Evolutionary conservation across 2,329 filamentous ascomycete genomes (phyloP).

Genomic region (Diaporthe sp.): DNA sequence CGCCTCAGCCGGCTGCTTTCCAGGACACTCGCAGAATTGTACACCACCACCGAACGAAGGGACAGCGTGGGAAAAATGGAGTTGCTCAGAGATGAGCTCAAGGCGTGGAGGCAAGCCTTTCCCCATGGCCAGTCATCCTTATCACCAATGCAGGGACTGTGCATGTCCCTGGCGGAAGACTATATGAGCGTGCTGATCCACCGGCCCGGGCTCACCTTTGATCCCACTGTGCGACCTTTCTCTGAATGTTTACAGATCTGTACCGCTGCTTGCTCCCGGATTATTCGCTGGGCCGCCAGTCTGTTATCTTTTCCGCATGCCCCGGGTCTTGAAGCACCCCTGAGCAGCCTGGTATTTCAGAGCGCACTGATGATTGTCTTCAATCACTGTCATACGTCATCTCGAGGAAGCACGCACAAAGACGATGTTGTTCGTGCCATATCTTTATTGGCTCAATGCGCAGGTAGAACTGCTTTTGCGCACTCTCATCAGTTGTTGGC

Average conservation of each 20-base stretch:
- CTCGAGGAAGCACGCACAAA: not conserved
- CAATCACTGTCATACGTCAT: not conserved
- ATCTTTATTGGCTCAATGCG: not conserved
- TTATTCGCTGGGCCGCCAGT: not conserved
- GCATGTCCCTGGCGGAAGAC: constrained; percentile 1
- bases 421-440: not conserved
- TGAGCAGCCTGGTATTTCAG: constrained; percentile 16
- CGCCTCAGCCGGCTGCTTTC: constrained; percentile 19
- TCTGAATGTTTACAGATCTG: constrained; percentile 6
- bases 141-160: not conserved
- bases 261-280: not conserved
- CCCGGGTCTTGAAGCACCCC: not conserved
- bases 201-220: constrained; percentile 17
- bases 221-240: not conserved
- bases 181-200: constrained; percentile 9
- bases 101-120: not conserved
- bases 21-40: constrained; percentile 6
- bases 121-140: not conserved
- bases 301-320: too few species aligned
- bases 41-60: constrained; percentile 12
- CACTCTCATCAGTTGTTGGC: not conserved
- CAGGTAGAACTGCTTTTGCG: not conserved
- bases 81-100: not conserved
- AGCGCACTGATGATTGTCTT: constrained; percentile 21
- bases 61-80: constrained; percentile 4